Conservation (phyloP, 2,329 filamentous ascomycete genomes). For the Leptographium flavum region DNA sequence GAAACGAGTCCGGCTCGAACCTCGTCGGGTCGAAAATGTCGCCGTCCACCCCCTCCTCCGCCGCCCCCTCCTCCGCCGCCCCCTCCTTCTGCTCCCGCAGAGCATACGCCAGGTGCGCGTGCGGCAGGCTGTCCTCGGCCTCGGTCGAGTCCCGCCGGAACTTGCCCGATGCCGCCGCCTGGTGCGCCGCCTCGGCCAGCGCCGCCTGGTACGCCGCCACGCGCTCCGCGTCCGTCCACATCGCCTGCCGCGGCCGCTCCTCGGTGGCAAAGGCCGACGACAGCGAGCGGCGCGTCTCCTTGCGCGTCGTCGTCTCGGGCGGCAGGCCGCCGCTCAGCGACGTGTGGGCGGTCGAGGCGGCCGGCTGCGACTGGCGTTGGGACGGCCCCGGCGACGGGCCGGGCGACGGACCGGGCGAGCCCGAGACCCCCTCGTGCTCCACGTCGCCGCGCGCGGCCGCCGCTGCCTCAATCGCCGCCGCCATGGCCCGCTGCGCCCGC, state of each 20-base stretch:
- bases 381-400: too few relatives aligned
- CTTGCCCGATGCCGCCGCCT: slow-evolving; percentile 61
- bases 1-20: too few relatives aligned
- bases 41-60: too few relatives aligned
- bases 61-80: too few relatives aligned
- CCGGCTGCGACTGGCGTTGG: slow-evolving; percentile 24
- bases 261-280: slow-evolving; percentile 1
- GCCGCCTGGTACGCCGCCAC: slow-evolving; percentile 62
- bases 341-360: slow-evolving; percentile 38
- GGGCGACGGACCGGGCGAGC: too few relatives aligned
- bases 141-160: slow-evolving; percentile 52
- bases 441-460: slow-evolving; percentile 23
- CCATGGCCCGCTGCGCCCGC: slow-evolving; percentile 26
- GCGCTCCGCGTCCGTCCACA: slow-evolving; percentile 11
- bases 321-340: slow-evolving; percentile 31
- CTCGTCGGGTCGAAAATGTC: too few relatives aligned
- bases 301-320: neutral
- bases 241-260: slow-evolving; percentile 6
- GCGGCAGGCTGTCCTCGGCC: too few relatives aligned
- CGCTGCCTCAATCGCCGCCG: slow-evolving; percentile 2
- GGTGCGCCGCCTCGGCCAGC: slow-evolving; percentile 65
- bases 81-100: too few relatives aligned
- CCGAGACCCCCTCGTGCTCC: too few relatives aligned
- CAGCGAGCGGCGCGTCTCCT: neutral
- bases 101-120: slow-evolving; percentile 7